Evolutionary conservation across 179 eudicot species (phyloP).

Genomic region (Camellia oleifera): DNA sequence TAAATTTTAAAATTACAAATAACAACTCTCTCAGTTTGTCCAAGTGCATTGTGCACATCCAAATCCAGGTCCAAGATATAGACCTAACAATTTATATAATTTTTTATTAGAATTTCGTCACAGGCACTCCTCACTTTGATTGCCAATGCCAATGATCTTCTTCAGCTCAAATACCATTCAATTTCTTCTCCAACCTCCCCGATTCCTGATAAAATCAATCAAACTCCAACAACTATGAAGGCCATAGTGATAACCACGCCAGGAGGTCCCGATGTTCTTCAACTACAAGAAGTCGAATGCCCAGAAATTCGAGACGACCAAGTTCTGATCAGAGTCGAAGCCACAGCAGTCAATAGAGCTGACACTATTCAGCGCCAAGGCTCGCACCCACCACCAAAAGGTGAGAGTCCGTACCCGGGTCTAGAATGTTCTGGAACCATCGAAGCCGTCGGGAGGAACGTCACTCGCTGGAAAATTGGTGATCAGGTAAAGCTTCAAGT

Average conservation of each 20-base stretch:
- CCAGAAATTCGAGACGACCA: constrained; percentile 63
- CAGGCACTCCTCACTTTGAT: too few species aligned
- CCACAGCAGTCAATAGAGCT: constrained; percentile 82
- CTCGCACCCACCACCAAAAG: constrained; percentile 69
- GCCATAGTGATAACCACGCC: constrained; percentile 72
- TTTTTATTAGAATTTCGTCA: too few species aligned
- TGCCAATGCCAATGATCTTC: too few species aligned
- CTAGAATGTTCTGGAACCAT: constrained; percentile 87
- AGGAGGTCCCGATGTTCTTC: constrained; percentile 79
- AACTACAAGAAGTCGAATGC: constrained; percentile 70
- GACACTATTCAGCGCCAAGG: constrained; percentile 83
- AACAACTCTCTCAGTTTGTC: too few species aligned
- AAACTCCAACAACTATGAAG: constrained; percentile 42
- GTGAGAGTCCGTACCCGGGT: constrained; percentile 66
- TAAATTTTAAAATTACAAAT: too few species aligned
- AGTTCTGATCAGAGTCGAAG: constrained; percentile 65
- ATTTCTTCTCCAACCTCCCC: not conserved
- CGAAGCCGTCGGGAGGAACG: constrained; percentile 54
- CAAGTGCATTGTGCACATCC: too few species aligned
- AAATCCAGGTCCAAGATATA: too few species aligned
- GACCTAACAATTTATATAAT: too few species aligned
- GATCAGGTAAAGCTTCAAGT: constrained; percentile 22
- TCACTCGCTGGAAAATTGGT: constrained; percentile 80
- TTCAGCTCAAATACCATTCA: too few species aligned
- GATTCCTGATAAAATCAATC: not conserved